Evolutionary conservation across 2,329 filamentous ascomycete species (phyloP).

Genomic region (Cytospora paraplurivora): DNA sequence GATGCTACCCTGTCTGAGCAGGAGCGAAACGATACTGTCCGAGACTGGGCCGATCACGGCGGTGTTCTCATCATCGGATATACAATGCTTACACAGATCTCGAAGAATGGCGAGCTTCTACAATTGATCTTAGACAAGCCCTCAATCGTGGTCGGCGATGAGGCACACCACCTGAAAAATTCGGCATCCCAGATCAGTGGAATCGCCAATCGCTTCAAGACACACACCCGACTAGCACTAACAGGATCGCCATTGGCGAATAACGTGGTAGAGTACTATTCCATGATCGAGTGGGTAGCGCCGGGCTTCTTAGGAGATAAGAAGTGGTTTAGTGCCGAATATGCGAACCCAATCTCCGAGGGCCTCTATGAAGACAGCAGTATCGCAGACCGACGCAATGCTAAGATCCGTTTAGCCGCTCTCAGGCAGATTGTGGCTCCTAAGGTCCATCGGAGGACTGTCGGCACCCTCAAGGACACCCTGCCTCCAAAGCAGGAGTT

Average conservation of each 20-base stretch:
- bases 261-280: constrained; percentile 78
- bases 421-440: constrained; percentile 73
- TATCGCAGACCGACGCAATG: constrained; percentile 54
- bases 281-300: constrained; percentile 87
- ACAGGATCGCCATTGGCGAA: constrained; percentile 88
- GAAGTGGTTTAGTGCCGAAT: constrained; percentile 70
- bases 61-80: constrained; percentile 82
- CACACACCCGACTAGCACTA: constrained; percentile 74
- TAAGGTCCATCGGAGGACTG: constrained; percentile 76
- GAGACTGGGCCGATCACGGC: constrained; percentile 63
- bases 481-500: constrained; percentile 81
- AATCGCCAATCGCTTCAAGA: constrained; percentile 61
- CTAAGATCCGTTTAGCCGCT: constrained; percentile 67
- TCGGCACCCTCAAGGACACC: constrained; percentile 62
- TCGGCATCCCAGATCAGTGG: constrained; percentile 51
- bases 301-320: constrained; percentile 73
- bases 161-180: constrained; percentile 82
- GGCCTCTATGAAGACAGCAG: constrained; percentile 71
- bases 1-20: constrained; percentile 41
- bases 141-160: constrained; percentile 79
- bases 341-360: constrained; percentile 69
- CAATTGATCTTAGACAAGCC: constrained; percentile 60
- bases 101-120: constrained; percentile 37
- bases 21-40: constrained; percentile 50
- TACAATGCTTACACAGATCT: constrained; percentile 58